Conservation (phyloP, 1,139 yeast genomes). For the Diutina neorugosa region DNA sequence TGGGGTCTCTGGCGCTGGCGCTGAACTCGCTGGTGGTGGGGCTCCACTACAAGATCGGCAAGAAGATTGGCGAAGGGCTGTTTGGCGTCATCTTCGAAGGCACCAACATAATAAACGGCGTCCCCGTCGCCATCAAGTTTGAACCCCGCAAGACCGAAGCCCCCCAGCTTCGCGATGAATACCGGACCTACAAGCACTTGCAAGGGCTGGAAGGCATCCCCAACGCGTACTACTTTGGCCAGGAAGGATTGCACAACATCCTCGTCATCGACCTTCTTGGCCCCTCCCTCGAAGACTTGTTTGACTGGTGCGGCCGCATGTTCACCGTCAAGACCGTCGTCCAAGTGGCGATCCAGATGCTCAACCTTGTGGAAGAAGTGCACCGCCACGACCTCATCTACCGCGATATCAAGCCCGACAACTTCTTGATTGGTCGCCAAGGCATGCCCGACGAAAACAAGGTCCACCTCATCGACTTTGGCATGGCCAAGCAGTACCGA, state of each 20-base stretch:
- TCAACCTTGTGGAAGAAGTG: slow-evolving; percentile 71
- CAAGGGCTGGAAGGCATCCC: slow-evolving; percentile 81
- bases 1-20: slow-evolving; percentile 2
- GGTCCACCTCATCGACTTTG: slow-evolving; percentile 73
- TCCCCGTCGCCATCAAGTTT: slow-evolving; percentile 59
- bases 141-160: slow-evolving; percentile 97
- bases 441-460: slow-evolving; percentile 49
- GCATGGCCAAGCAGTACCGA: slow-evolving; percentile 96
- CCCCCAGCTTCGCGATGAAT: slow-evolving; percentile 93
- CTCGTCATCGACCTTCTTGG: slow-evolving; percentile 89
- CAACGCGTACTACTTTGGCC: slow-evolving; percentile 92
- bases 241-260: slow-evolving; percentile 92
- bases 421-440: slow-evolving; percentile 75
- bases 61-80: slow-evolving; percentile 96
- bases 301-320: slow-evolving; percentile 95
- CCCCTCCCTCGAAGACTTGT: slow-evolving; percentile 89
- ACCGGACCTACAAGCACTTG: slow-evolving; percentile 79
- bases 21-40: slow-evolving; percentile 22
- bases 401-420: slow-evolving; percentile 93
- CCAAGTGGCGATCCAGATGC: slow-evolving; percentile 88
- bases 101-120: slow-evolving; percentile 65
- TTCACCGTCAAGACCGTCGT: slow-evolving; percentile 83
- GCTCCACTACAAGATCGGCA: slow-evolving; percentile 85
- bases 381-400: slow-evolving; percentile 86
- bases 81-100: slow-evolving; percentile 97